Evolutionary conservation across 106 monocot genomes (phyloP).

Genomic region (Platanthera zijinensis): DNA sequence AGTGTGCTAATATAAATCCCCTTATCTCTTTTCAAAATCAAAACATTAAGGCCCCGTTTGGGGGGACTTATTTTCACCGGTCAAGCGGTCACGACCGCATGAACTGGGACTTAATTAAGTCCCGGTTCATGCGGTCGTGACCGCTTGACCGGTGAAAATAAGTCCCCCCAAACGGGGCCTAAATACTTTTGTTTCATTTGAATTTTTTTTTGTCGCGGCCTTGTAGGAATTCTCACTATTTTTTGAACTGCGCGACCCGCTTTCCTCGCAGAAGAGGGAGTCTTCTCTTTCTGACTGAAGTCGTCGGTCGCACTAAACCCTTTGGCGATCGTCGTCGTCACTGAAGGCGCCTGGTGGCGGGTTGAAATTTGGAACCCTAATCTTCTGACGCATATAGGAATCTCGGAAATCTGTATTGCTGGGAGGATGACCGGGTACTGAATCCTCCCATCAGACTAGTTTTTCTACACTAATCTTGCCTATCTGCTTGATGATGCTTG

Average conservation of each 20-base stretch:
- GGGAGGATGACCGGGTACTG: slow-evolving; percentile 10
- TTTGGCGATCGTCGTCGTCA: not conserved
- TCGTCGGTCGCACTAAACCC: not conserved
- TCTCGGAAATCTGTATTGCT: not conserved
- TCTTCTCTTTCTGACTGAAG: not conserved
- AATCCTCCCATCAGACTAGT: not conserved
- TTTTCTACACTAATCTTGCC: not conserved
- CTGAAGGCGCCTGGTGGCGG: not conserved
- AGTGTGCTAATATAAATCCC: no score
- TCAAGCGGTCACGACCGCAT: no score
- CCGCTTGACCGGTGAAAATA: no score
- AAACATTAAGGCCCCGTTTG: no score
- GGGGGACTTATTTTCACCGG: no score
- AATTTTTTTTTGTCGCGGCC: no score
- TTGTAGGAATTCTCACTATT: not conserved
- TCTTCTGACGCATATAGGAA: not conserved
- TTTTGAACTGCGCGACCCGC: not conserved
- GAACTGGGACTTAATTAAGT: no score
- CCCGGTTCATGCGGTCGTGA: no score
- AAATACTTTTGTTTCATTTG: no score
- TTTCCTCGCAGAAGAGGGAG: not conserved
- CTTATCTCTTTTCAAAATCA: no score
- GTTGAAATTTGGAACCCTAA: slow-evolving; percentile 3
- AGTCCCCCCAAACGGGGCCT: no score
- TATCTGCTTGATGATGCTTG: not conserved